phyloP scores from a whole-genome alignment of 768 basidiomycete genomes.

The Panaeolus cyanescens region DNA sequence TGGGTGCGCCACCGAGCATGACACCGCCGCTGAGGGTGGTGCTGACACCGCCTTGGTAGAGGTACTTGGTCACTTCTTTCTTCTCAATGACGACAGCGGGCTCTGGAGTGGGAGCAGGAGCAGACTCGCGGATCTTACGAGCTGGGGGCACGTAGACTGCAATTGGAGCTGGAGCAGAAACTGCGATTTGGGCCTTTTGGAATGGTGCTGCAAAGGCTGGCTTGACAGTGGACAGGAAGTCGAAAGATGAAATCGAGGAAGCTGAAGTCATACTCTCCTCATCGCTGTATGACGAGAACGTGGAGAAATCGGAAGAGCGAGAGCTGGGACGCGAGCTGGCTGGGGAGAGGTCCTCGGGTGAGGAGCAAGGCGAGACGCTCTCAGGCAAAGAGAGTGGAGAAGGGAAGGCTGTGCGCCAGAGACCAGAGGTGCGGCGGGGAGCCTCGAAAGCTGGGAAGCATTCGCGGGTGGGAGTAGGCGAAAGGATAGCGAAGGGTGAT shows the following conservation, averaged over 20 bases:
- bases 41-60: constrained; percentile 45
- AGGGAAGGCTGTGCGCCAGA: constrained; percentile 15
- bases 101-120: constrained; percentile 9
- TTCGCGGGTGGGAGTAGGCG: constrained; percentile 36
- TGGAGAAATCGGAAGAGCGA: constrained; percentile 37
- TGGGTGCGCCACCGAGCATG: constrained; percentile 37
- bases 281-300: constrained; percentile 25
- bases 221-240: constrained; percentile 18
- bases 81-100: constrained; percentile 24
- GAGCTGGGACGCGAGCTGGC: constrained; percentile 41
- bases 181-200: constrained; percentile 1
- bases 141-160: constrained; percentile 5
- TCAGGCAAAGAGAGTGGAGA: constrained; percentile 24
- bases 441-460: constrained; percentile 20
- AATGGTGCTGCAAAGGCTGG: constrained; percentile 6
- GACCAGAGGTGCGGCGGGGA: constrained; percentile 12
- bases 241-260: constrained; percentile 30
- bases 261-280: constrained; percentile 33
- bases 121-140: background rate
- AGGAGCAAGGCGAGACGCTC: constrained; percentile 13
- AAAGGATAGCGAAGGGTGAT: constrained; percentile 30
- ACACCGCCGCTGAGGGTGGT: constrained; percentile 46
- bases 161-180: background rate
- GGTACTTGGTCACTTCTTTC: constrained; percentile 33
- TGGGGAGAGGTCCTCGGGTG: background rate